Base-by-base conservation (phyloP, 306 rosid genomes). In the Hylodesmum podocarpum region DNA sequence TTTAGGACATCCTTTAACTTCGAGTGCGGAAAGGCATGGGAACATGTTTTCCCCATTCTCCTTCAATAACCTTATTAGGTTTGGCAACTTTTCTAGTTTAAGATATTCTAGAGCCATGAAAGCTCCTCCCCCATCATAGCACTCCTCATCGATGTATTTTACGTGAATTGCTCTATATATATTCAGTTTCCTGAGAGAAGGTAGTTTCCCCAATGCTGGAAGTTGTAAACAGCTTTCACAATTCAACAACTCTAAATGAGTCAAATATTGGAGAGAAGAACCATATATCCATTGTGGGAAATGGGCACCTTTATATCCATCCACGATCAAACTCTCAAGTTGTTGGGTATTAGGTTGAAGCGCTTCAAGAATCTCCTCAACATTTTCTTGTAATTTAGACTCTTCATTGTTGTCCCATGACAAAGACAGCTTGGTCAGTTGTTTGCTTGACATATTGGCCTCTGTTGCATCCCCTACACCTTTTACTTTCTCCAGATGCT, bases 201-300 rank as follows among this genome's bases (percentile, higher is more conserved):
- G 43, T 1, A 37, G 43, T 9, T 37, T 37, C 13, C 43, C 43
- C 43, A 37, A 37, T 13, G 2, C 1, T 7, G 43, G 13, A 37
- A 37, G 43, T 1, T 37, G 12, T 37, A 37, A 37, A 37, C 43
- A 37, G 11, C 43, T 37, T 37, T 37, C 13, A 3, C 43, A 7
- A 37, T 1, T 3, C 2, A 7, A 1, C 43, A 37, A 8, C 43
- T 37, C 13, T 37, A 37, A 7, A 9, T 5, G 2, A 37, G 1
- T 37, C 10, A 37, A 37, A 37, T 4, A 15, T 44, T 33, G 3
- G 1, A 33, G 37, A 1, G 61, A 37, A 3, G 68, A 29, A 62
- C 34, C 28, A 34, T 4, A 15, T 67, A 81, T 75, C 81, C 80
- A 76, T 68, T 19, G 65, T 4, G 78, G 70, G 70, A 81, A 72